These are phyloP conservation scores for Neurospora sp. DNA, from an alignment of 495 filamentous ascomycete genomes.

Conservation along the genomic window DNA sequence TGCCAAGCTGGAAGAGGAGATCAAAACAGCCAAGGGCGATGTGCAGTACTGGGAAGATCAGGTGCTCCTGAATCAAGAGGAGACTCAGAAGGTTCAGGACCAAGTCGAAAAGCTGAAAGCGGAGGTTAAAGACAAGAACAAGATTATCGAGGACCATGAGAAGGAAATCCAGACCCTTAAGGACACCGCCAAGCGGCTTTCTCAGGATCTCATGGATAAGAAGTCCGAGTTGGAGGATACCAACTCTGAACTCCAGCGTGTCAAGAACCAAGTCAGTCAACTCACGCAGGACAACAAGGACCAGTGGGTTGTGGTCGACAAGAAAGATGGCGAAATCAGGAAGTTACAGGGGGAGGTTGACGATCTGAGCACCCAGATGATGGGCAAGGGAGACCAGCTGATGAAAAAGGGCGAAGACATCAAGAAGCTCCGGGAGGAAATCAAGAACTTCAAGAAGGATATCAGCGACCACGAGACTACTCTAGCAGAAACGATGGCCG, in stretches of 20 bases:
- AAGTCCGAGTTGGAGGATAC: neutral
- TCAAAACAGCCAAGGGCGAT: neutral
- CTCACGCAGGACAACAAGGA: neutral
- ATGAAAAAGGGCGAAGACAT: neutral
- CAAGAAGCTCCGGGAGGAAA: neutral
- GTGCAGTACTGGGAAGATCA: neutral
- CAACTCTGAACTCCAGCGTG: neutral
- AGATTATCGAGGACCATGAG: neutral
- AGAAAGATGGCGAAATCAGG: neutral
- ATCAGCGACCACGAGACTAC: neutral
- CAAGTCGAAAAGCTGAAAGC: neutral
- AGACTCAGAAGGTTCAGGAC: neutral
- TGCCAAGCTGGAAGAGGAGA: neutral
- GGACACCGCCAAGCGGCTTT: neutral
- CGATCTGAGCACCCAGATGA: neutral
- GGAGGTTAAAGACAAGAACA: neutral
- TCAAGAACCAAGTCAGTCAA: neutral
- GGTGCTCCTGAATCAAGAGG: neutral
- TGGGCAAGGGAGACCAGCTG: neutral
- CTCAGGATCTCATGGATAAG: neutral
- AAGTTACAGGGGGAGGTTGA: neutral
- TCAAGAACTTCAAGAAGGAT: neutral
- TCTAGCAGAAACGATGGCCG: neutral
- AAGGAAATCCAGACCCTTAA: neutral
- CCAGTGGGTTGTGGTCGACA: neutral